Conservation (phyloP, 2,329 filamentous ascomycete species). For the Pseudogymnoascus sp. region DNA sequence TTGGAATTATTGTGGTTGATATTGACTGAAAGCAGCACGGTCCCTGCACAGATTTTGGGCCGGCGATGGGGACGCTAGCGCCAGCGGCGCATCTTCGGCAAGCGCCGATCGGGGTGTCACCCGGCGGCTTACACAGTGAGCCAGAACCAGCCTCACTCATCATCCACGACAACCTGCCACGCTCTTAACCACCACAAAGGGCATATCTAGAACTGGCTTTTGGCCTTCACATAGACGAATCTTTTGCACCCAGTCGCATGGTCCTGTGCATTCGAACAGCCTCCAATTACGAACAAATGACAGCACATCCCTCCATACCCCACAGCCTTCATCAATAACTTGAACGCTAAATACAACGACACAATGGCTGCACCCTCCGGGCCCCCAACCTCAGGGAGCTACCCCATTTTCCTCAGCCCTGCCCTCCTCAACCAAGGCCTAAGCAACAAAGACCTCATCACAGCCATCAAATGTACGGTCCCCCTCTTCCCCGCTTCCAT, state of each 20-base stretch:
- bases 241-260: neutral
- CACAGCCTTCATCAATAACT: neutral
- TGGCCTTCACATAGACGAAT: neutral
- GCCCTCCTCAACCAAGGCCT: neutral
- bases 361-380: neutral
- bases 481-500: neutral
- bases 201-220: neutral
- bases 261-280: neutral
- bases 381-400: neutral
- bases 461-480: neutral
- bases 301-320: neutral
- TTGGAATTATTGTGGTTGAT: too few relatives aligned
- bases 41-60: too few relatives aligned
- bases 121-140: neutral
- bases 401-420: conserved; percentile 3
- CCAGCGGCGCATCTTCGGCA: conserved; percentile 2
- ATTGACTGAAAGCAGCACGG: too few relatives aligned
- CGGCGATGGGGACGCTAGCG: neutral
- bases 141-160: neutral
- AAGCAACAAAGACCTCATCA: neutral
- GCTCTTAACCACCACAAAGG: neutral
- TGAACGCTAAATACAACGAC: neutral
- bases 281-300: neutral
- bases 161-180: neutral
- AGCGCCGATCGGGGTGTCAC: conserved; percentile 1